Percentiles rank a stretch among this genome's conserved stretches.
Conservation (phyloP, 2,329 filamentous ascomycete genomes). For the Claviceps arundinis region DNA sequence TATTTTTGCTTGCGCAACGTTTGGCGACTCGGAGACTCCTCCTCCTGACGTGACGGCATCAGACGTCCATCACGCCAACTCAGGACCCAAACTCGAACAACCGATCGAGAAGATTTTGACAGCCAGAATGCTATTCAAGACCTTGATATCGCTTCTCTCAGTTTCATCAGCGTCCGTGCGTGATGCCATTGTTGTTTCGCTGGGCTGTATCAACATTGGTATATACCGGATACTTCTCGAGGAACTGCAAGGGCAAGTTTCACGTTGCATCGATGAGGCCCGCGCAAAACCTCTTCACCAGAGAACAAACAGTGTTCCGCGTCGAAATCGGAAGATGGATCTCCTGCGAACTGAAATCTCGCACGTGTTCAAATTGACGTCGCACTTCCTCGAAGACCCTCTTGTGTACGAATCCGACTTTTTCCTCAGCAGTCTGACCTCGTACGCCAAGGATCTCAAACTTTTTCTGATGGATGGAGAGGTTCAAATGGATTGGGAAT, state of each 20-base stretch:
- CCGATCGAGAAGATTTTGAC: constrained; percentile 70
- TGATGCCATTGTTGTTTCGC: constrained; percentile 78
- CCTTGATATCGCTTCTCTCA: constrained; percentile 75
- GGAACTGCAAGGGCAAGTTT: constrained; percentile 75
- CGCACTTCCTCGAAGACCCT: constrained; percentile 69
- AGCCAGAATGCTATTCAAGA: constrained; percentile 78
- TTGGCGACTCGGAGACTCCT: constrained; percentile 65
- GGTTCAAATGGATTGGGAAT: constrained; percentile 88
- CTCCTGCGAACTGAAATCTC: constrained; percentile 86
- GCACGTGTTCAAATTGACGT: constrained; percentile 88
- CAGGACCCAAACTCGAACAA: constrained; percentile 53
- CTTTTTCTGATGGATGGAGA: constrained; percentile 91
- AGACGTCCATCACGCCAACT: constrained; percentile 62
- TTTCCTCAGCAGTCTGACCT: constrained; percentile 77
- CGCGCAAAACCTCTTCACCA: constrained; percentile 78
- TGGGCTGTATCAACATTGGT: constrained; percentile 90
- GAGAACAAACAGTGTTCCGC: constrained; percentile 68
- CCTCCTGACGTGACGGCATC: constrained; percentile 23
- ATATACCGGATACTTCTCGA: constrained; percentile 86
- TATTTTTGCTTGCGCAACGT: constrained; percentile 90
- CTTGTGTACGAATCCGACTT: constrained; percentile 78
- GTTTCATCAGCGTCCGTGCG: constrained; percentile 69
- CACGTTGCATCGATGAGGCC: constrained; percentile 77
- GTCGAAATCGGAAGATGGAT: constrained; percentile 73
- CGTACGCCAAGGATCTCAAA: constrained; percentile 83